Conservation (phyloP, 2,329 filamentous ascomycete species). For the Fusarium burgessii region DNA sequence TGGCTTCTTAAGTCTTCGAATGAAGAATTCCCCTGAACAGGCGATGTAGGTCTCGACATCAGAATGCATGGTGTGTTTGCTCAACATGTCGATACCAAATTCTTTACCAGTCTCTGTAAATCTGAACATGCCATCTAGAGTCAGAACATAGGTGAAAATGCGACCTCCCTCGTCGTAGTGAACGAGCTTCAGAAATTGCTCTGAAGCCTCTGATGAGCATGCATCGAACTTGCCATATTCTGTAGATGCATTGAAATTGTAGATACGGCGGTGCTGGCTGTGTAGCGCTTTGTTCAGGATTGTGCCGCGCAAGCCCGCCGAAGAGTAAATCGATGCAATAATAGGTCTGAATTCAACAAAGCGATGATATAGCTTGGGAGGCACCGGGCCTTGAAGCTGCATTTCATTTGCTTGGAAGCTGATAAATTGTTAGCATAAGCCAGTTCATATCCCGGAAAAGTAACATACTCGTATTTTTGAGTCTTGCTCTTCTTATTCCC, state of each 20-base stretch:
- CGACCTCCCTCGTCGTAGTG: slow-evolving; percentile 89
- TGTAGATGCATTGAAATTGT: slow-evolving; percentile 86
- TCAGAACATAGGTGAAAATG: slow-evolving; percentile 92
- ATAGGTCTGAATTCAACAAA: slow-evolving; percentile 95
- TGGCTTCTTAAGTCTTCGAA: slow-evolving; percentile 73
- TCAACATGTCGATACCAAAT: slow-evolving; percentile 91
- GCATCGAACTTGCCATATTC: slow-evolving; percentile 75
- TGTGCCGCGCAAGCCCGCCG: slow-evolving; percentile 79
- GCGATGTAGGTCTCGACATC: slow-evolving; percentile 92
- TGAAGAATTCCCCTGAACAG: slow-evolving; percentile 92
- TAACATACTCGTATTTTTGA: slow-evolving; percentile 81
- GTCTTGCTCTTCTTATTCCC: slow-evolving; percentile 63
- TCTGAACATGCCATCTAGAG: slow-evolving; percentile 84
- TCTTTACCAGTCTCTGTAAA: slow-evolving; percentile 98
- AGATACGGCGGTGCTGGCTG: slow-evolving; percentile 89
- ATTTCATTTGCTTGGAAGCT: slow-evolving; percentile 95
- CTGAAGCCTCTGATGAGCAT: slow-evolving; percentile 76
- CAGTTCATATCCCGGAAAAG: background rate
- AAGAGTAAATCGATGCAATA: slow-evolving; percentile 88
- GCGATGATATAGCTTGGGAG: slow-evolving; percentile 84
- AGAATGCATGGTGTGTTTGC: slow-evolving; percentile 97
- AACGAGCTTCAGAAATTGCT: slow-evolving; percentile 85
- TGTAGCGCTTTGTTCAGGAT: slow-evolving; percentile 88
- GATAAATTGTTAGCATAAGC: slow-evolving; percentile 22
- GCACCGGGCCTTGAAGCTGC: slow-evolving; percentile 86